phyloP scores from a whole-genome alignment of 306 rosid genomes.

The Carpinus viminea region DNA sequence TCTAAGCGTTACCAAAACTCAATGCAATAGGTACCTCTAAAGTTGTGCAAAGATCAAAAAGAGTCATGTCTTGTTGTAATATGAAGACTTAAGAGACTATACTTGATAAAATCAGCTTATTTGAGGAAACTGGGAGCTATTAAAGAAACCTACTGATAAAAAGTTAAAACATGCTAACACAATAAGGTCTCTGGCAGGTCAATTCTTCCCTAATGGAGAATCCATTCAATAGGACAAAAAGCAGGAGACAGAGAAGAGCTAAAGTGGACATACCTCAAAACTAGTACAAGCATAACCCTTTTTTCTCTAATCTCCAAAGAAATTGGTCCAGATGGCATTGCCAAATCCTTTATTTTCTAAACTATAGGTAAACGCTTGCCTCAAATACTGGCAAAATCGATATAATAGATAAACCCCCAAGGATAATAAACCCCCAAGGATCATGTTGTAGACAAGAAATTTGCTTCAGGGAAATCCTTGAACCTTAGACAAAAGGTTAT shows the following conservation, averaged over 20 bases:
- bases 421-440: not conserved
- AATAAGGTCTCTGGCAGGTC: not conserved
- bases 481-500: constrained; percentile 1
- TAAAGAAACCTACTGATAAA: not conserved
- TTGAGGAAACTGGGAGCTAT: not conserved
- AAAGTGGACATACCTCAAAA: not conserved
- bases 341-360: not conserved
- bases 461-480: not conserved
- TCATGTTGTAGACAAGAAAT: not conserved
- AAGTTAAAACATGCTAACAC: not conserved
- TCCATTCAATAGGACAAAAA: not conserved
- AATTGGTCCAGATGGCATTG: not conserved
- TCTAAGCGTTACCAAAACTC: not conserved
- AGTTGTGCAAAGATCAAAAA: not conserved
- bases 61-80: not conserved
- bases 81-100: not conserved
- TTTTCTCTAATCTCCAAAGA: not conserved
- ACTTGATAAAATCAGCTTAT: not conserved
- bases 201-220: not conserved
- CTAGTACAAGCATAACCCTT: not conserved
- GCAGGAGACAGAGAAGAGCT: not conserved
- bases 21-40: not conserved
- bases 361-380: not conserved
- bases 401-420: not conserved
- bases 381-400: not conserved